Evolutionary conservation across 345 rosid genomes (phyloP).

Genomic region (Noccaea caerulescens): DNA sequence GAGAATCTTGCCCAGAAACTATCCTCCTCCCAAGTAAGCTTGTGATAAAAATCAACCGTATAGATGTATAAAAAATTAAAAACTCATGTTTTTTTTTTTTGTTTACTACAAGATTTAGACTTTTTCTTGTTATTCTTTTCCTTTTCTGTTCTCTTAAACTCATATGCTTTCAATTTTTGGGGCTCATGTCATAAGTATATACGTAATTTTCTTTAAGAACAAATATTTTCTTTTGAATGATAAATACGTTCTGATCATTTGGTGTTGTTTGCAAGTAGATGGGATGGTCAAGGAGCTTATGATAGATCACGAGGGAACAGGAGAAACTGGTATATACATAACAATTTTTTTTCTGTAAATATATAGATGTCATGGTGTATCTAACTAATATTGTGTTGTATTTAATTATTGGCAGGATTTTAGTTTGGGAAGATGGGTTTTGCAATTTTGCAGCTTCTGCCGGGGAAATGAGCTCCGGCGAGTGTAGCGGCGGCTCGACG

Average conservation of each 20-base stretch:
- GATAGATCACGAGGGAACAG: constrained; percentile 98
- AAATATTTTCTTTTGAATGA: not conserved
- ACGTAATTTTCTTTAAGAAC: not conserved
- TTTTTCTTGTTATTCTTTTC: constrained; percentile 17
- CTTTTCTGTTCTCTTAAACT: not conserved
- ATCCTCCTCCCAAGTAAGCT: constrained; percentile 97
- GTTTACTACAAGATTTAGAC: not conserved
- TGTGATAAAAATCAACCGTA: constrained; percentile 6
- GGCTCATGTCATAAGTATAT: not conserved
- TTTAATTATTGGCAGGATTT: constrained; percentile 61
- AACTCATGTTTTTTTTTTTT: not conserved
- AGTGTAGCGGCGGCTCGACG: constrained; percentile 57
- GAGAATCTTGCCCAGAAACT: constrained; percentile 98
- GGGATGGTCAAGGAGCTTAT: constrained; percentile 95
- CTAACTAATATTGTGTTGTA: not conserved
- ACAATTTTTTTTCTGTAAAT: not conserved
- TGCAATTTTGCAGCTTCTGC: constrained; percentile 92
- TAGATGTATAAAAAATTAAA: not conserved
- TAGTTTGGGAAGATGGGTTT: constrained; percentile 99
- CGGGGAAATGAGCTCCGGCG: constrained; percentile 57
- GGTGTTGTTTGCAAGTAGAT: constrained; percentile 51
- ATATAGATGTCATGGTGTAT: not conserved
- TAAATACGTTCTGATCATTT: constrained; percentile 18
- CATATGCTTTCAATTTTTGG: not conserved
- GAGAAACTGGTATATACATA: constrained; percentile 75